phyloP scores from a whole-genome alignment of 2,329 filamentous ascomycete species.

The Botrytis sinoallii region DNA sequence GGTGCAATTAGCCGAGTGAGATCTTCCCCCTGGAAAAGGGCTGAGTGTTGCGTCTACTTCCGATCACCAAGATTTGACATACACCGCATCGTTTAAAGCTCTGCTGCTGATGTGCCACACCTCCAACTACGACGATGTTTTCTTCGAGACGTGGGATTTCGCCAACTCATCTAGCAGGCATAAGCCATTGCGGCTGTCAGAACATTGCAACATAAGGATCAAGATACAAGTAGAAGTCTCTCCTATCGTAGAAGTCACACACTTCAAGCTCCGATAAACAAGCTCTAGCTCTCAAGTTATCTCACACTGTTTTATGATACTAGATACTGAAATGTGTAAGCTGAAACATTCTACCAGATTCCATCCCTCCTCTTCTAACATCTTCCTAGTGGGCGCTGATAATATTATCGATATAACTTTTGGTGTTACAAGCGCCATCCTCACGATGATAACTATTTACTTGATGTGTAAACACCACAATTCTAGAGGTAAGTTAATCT shows the following conservation, averaged over 20 bases:
- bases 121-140: not conserved
- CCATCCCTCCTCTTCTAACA: not conserved
- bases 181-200: not conserved
- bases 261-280: not conserved
- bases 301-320: not conserved
- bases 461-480: not conserved
- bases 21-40: not conserved
- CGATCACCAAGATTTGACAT: not conserved
- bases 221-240: not conserved
- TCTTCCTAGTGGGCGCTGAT: not conserved
- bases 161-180: not conserved
- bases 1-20: not conserved
- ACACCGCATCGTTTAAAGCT: not conserved
- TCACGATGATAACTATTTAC: not conserved
- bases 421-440: not conserved
- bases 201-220: not conserved
- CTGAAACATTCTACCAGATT: not conserved
- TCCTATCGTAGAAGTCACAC: not conserved
- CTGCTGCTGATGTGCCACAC: not conserved
- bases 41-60: not conserved
- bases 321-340: slow-evolving; percentile 1
- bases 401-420: slow-evolving; percentile 10
- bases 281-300: not conserved
- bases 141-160: not conserved
- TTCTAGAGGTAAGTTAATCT: not conserved